These are phyloP conservation scores for Exophiala sideris DNA, from an alignment of 2,329 filamentous ascomycete species.

Conservation along the genomic window DNA sequence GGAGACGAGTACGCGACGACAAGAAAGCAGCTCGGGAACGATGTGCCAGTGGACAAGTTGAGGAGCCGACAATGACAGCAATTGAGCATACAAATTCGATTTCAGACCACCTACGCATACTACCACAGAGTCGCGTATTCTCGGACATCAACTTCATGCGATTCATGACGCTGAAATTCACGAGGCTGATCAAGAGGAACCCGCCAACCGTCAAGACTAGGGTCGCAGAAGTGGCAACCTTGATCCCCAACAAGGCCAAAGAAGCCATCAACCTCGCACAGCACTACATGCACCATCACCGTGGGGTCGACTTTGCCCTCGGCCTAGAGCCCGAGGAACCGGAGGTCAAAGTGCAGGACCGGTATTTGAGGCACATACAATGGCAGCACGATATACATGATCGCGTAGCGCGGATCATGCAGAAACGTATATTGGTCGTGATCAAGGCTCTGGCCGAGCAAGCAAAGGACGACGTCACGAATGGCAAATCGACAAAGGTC, in stretches of 20 bases:
- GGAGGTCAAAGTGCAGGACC: not conserved
- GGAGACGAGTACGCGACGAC: not conserved
- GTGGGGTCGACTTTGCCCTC: constrained; percentile 3
- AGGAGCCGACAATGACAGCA: not conserved
- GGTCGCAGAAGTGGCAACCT: not conserved
- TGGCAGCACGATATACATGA: constrained; percentile 24
- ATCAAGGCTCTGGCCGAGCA: constrained; percentile 11
- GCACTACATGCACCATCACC: constrained; percentile 17
- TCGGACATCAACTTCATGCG: constrained; percentile 14
- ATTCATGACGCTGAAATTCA: constrained; percentile 4
- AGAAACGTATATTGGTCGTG: constrained; percentile 17
- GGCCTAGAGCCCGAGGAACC: not conserved
- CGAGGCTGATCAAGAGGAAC: not conserved
- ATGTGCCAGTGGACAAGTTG: not conserved
- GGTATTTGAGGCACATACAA: constrained; percentile 12
- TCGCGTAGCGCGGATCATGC: constrained; percentile 20
- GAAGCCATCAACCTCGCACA: constrained; percentile 4
- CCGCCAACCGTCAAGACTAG: not conserved
- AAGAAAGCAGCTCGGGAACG: not conserved
- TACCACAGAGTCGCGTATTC: constrained; percentile 8
- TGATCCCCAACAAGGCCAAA: constrained; percentile 6
- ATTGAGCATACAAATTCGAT: not conserved
- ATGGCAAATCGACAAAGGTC: not conserved
- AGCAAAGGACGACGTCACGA: not conserved
- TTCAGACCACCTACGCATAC: not conserved